phyloP scores from a whole-genome alignment of 768 basidiomycete species.

The Collybiopsis confluens region DNA sequence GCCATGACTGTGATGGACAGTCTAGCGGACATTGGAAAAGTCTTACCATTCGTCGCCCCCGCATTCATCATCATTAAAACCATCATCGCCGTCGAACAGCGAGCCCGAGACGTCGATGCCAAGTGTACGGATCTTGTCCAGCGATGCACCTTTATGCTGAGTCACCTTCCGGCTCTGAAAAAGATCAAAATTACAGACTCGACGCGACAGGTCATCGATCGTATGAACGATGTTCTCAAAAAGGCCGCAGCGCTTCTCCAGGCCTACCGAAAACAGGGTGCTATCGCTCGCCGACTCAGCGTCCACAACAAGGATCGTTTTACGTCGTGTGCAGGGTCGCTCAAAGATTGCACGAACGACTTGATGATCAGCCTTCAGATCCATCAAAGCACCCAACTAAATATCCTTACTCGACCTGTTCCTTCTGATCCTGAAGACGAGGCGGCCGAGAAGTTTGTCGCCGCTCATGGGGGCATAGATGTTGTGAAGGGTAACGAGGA shows the following conservation, averaged over 20 bases:
- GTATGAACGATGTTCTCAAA: conserved; percentile 33
- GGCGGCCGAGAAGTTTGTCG: conserved; percentile 30
- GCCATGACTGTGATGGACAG: conserved; percentile 27
- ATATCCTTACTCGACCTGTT: conserved; percentile 31
- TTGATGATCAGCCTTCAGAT: conserved; percentile 39
- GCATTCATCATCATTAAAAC: conserved; percentile 35
- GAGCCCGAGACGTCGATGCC: conserved; percentile 32
- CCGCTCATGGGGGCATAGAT: conserved; percentile 31
- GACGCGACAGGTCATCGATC: conserved; percentile 32
- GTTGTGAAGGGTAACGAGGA: conserved; percentile 29
- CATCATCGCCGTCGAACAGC: conserved; percentile 34
- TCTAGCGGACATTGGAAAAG: conserved; percentile 31
- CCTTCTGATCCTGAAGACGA: conserved; percentile 34
- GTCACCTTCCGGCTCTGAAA: conserved; percentile 31
- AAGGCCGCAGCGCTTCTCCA: conserved; percentile 33
- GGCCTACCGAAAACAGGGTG: conserved; percentile 33
- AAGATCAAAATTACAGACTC: conserved; percentile 27
- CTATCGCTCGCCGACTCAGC: conserved; percentile 30
- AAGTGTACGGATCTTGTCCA: conserved; percentile 38
- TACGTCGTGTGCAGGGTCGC: conserved; percentile 22
- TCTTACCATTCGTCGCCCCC: conserved; percentile 33
- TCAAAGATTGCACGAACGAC: conserved; percentile 32
- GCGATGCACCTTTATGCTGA: conserved; percentile 38
- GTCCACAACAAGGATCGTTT: conserved; percentile 34
- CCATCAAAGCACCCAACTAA: conserved; percentile 31